These are phyloP conservation scores for Tetrahymena malaccensis DNA, from an alignment of 73 alveolate species.

Conservation along the genomic window DNA sequence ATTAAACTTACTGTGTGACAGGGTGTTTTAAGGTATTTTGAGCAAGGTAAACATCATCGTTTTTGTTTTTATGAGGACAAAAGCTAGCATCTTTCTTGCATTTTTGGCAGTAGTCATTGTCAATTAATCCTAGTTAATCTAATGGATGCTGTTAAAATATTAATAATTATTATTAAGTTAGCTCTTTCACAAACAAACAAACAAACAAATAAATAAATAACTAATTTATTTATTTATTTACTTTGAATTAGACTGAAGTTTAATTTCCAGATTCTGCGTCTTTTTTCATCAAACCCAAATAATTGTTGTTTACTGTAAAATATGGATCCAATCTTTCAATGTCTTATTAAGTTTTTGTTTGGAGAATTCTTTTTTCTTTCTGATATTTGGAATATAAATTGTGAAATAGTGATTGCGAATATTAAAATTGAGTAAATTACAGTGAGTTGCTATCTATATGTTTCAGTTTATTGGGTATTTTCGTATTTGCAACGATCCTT, in stretches of 20 bases:
- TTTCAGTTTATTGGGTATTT: slow-evolving; percentile 24
- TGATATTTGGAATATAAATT: not conserved
- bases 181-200: too few species aligned
- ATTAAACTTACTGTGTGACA: not conserved
- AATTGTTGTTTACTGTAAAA: slow-evolving; percentile 12
- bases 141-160: slow-evolving; percentile 14
- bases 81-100: slow-evolving; percentile 29
- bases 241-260: slow-evolving; percentile 16
- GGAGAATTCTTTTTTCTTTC: slow-evolving; percentile 33
- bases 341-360: slow-evolving; percentile 25
- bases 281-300: slow-evolving; percentile 24
- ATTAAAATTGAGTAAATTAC: not conserved
- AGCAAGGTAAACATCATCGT: not conserved
- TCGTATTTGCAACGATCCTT: slow-evolving; percentile 21
- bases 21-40: slow-evolving; percentile 3
- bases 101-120: slow-evolving; percentile 24
- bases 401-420: not conserved
- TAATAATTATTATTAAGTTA: not conserved
- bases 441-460: slow-evolving; percentile 24
- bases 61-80: slow-evolving; percentile 22
- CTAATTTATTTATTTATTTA: not conserved
- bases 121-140: slow-evolving; percentile 26
- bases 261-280: slow-evolving; percentile 25
- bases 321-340: slow-evolving; percentile 24
- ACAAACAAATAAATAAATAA: too few species aligned